Base-by-base conservation (phyloP, 2,329 filamentous ascomycete species). In the Cladophialophora bantiana region DNA sequence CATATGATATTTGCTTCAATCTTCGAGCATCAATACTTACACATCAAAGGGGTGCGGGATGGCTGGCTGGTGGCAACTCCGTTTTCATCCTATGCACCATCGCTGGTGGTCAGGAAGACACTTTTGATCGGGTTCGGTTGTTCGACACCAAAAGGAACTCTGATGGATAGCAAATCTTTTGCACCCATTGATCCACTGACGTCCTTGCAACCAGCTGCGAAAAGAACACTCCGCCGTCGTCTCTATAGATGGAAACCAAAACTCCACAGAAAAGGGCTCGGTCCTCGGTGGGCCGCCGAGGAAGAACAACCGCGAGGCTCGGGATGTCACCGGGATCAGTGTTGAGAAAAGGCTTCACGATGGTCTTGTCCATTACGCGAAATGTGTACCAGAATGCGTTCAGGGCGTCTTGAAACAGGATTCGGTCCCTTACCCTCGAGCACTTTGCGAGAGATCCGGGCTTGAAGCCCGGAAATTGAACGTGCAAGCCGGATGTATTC, bases 81-180 rank as follows among this genome's bases (percentile, higher is more conserved):
- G 26, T 26, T 45, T 50, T 60, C 36, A 34, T 54, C 52, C 26
- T 26, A 54, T 54, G 32, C 52, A 54, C 52, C 52, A 54, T 31
- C 15, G 9, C 52, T 54, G 52, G 18, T 54, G 18, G 10, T 57
- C 54, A 13, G 7, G 32, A 7, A 57, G 32, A 40, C 35, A 7
- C 32, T 32, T 32, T 34, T 13, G 32, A 13, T 34, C 18, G 54
- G 32, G 13, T 26, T 38, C 3, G 54, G 54, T 9, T 57, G 13
- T 13, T 38, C 32, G 12, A 57, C 40, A 7, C 54, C 54, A 3
- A 57, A 32, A 1, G 40, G 7, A 38, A 57, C 36, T 13, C 32
- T 57, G 18, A 57, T n/a, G 54, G 31, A 32, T 2, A 57, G 31
- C 54, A 20, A 7, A 32, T 57, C 54, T 35, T 57, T 57, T 9